A percentile compares a stretch with the other conserved stretches of the same genome.
Conservation (phyloP, 2,329 filamentous ascomycete species). For the Dothistroma septosporum region DNA sequence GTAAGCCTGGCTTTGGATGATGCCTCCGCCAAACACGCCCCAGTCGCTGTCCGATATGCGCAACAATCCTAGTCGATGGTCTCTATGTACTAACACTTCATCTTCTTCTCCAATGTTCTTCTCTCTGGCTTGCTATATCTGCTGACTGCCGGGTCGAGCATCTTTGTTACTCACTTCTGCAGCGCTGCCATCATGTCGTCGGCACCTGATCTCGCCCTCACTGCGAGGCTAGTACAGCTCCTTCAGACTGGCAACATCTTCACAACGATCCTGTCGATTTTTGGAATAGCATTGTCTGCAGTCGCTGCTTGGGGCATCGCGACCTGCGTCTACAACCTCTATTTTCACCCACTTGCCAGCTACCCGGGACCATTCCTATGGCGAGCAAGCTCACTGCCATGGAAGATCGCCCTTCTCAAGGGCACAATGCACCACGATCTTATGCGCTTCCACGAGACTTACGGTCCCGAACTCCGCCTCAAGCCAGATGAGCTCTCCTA, state of each 20-base stretch:
- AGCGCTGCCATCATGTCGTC: not conserved
- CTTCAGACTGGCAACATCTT: not conserved
- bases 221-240: not conserved
- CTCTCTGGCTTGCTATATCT: not conserved
- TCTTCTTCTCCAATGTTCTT: not conserved
- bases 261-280: not conserved
- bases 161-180: not conserved
- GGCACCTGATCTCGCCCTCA: not conserved
- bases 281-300: conserved; percentile 8
- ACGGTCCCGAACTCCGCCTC: conserved; percentile 45
- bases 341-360: conserved; percentile 35
- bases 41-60: not conserved
- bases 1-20: not conserved
- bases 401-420: not conserved
- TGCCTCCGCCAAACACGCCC: not conserved
- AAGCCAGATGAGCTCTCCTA: conserved; percentile 48
- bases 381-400: conserved; percentile 3
- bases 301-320: conserved; percentile 11
- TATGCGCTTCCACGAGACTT: conserved; percentile 32
- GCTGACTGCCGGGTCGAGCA: not conserved
- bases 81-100: not conserved
- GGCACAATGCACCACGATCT: not conserved
- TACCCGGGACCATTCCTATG: conserved; percentile 7
- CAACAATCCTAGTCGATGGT: not conserved
- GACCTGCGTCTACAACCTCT: conserved; percentile 38